Conservation (phyloP, 129 eudicot genomes). For the Chrysanthemum makinoi region DNA sequence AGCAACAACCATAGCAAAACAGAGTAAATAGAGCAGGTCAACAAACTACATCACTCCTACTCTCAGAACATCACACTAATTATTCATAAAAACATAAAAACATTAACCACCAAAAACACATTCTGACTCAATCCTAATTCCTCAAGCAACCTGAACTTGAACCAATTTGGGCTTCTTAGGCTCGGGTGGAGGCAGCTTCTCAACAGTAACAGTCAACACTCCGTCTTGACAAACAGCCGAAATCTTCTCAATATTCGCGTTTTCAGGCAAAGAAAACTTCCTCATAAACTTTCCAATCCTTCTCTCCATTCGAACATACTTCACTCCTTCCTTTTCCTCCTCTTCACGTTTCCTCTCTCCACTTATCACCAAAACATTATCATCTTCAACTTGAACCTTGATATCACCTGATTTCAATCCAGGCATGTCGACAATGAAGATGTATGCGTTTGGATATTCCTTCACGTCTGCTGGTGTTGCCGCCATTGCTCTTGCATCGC, state of each 20-base stretch:
- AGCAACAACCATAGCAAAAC: too few species aligned
- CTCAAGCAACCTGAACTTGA: background rate
- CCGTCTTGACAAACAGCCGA: too few species aligned
- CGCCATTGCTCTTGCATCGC: too few species aligned
- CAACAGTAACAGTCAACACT: too few species aligned
- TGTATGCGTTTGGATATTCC: conserved; percentile 1
- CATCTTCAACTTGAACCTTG: conserved; percentile 7
- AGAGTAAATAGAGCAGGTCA: too few species aligned
- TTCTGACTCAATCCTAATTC: background rate
- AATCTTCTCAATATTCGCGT: background rate
- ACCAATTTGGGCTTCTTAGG: background rate
- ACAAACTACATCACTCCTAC: too few species aligned
- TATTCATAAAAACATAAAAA: background rate
- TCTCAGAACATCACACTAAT: too few species aligned
- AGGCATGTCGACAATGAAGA: conserved; percentile 5
- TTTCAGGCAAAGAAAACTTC: background rate
- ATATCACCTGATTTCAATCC: conserved; percentile 9
- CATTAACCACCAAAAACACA: background rate
- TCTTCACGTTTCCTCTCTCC: conserved; percentile 1
- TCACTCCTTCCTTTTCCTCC: background rate
- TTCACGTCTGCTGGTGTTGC: conserved; percentile 2
- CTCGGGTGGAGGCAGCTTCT: too few species aligned
- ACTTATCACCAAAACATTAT: conserved; percentile 1
- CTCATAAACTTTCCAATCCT: conserved; percentile 10
- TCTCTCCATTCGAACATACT: conserved; percentile 3